Conservation (phyloP, 371 early-diverging fungal species). For the Nosema muscidifuracis region DNA sequence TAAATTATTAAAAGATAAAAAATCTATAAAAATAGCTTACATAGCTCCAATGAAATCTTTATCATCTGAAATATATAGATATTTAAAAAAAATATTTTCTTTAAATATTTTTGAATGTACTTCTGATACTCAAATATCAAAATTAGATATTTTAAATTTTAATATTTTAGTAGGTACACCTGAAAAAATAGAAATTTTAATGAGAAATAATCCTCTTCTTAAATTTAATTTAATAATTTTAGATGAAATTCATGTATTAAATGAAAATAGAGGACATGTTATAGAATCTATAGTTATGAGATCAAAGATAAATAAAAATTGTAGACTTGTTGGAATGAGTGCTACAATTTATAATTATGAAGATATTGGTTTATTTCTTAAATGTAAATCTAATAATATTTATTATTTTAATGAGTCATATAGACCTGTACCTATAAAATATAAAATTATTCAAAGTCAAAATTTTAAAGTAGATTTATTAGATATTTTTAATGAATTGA, state of each 20-base stretch:
- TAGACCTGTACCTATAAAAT: slow-evolving; percentile 23
- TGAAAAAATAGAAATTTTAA: slow-evolving; percentile 45
- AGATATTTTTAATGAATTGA: neutral
- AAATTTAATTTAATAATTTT: slow-evolving; percentile 30
- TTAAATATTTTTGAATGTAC: slow-evolving; percentile 19
- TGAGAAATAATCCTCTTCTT: slow-evolving; percentile 18
- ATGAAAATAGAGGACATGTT: slow-evolving; percentile 23
- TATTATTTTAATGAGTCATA: slow-evolving; percentile 27
- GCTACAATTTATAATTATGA: slow-evolving; percentile 46
- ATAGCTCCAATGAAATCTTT: slow-evolving; percentile 45
- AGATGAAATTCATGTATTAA: slow-evolving; percentile 49
- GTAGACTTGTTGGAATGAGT: slow-evolving; percentile 41
- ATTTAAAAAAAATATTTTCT: slow-evolving; percentile 14
- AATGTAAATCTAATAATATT: slow-evolving; percentile 36
- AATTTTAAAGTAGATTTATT: slow-evolving; percentile 10
- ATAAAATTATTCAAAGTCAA: slow-evolving; percentile 28
- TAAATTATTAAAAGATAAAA: neutral
- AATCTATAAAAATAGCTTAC: slow-evolving; percentile 10
- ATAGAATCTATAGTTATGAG: slow-evolving; percentile 39
- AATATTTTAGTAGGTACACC: slow-evolving; percentile 46
- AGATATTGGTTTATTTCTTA: slow-evolving; percentile 35
- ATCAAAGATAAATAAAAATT: neutral
- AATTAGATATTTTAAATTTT: slow-evolving; percentile 5
- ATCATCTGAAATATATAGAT: slow-evolving; percentile 8
- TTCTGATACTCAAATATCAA: slow-evolving; percentile 19